Evolutionary conservation across 495 filamentous ascomycete species (phyloP).

Genomic region (Penicillium flavigenum): DNA sequence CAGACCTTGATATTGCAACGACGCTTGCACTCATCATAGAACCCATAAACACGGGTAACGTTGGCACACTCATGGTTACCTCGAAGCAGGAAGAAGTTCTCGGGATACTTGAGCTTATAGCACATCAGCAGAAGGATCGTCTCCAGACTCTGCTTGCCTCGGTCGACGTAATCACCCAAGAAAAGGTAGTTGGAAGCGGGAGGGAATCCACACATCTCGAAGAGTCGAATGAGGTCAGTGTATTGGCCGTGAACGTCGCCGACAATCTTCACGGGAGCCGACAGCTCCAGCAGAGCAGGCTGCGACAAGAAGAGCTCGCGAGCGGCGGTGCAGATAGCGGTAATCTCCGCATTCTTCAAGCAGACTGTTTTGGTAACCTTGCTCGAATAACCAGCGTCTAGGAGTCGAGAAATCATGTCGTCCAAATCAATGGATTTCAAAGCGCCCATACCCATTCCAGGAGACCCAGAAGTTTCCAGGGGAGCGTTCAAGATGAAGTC

Average conservation of each 20-base stretch:
- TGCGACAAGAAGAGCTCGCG: slow-evolving; percentile 89
- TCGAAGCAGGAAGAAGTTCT: slow-evolving; percentile 97
- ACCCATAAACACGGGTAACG: slow-evolving; percentile 96
- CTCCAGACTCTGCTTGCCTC: slow-evolving; percentile 95
- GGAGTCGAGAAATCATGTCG: slow-evolving; percentile 91
- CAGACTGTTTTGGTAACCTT: slow-evolving; percentile 98
- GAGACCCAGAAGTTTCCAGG: slow-evolving; percentile 40
- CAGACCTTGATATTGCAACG: slow-evolving; percentile 97
- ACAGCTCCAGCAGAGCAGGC: slow-evolving; percentile 86
- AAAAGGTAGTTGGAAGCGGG: slow-evolving; percentile 94
- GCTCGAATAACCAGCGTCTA: slow-evolving; percentile 92
- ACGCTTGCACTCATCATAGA: slow-evolving; percentile 99
- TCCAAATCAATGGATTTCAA: slow-evolving; percentile 91
- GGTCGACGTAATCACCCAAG: slow-evolving; percentile 95
- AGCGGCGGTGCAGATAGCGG: slow-evolving; percentile 81
- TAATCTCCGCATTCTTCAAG: slow-evolving; percentile 96
- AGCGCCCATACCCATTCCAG: slow-evolving; percentile 59
- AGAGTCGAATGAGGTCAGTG: slow-evolving; percentile 94
- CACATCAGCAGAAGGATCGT: slow-evolving; percentile 94
- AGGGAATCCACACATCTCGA: slow-evolving; percentile 99
- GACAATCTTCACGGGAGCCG: slow-evolving; percentile 98
- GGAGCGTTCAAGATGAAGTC: slow-evolving; percentile 48
- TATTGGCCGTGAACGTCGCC: slow-evolving; percentile 99
- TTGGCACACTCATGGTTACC: slow-evolving; percentile 99
- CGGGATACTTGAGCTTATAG: slow-evolving; percentile 98